Percentiles rank a stretch among this genome's conserved stretches.
These are phyloP conservation scores for Eucalyptus curtisii DNA, from an alignment of 345 rosid species.

Conservation along the genomic window DNA sequence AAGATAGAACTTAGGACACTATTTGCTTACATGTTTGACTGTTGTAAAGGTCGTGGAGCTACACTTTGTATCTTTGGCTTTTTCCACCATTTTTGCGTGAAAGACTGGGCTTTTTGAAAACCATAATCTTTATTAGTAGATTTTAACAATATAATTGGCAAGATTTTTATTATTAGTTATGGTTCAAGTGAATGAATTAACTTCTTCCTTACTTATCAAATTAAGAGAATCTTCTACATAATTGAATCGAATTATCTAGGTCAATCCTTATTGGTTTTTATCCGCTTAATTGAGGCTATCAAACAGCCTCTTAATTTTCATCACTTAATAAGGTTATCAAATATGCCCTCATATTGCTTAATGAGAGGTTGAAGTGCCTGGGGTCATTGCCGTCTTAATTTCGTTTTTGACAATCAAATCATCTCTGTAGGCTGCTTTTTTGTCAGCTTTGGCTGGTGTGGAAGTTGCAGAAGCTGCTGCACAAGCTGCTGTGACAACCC, in stretches of 20 bases:
- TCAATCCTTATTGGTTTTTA: neutral
- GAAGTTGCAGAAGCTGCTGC: conserved; percentile 83
- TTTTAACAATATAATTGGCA: neutral
- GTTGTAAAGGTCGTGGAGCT: neutral
- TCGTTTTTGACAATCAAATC: neutral
- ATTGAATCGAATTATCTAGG: neutral
- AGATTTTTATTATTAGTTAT: neutral
- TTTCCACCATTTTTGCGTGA: neutral
- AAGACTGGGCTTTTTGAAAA: neutral
- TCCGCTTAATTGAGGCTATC: neutral
- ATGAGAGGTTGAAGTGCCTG: neutral
- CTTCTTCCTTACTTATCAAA: neutral
- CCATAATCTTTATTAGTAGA: neutral
- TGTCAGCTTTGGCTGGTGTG: conserved; percentile 81
- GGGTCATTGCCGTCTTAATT: neutral
- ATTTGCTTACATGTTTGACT: neutral
- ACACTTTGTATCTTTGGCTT: neutral
- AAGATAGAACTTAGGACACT: neutral
- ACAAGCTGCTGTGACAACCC: conserved; percentile 48
- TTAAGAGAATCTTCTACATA: neutral
- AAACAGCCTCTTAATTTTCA: neutral
- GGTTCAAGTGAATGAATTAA: neutral
- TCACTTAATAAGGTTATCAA: neutral
- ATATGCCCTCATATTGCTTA: neutral
- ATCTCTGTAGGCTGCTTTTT: conserved; percentile 67